Evolutionary conservation across 2,329 filamentous ascomycete species (phyloP).

Genomic region (Phyllosticta paracitricarpa): DNA sequence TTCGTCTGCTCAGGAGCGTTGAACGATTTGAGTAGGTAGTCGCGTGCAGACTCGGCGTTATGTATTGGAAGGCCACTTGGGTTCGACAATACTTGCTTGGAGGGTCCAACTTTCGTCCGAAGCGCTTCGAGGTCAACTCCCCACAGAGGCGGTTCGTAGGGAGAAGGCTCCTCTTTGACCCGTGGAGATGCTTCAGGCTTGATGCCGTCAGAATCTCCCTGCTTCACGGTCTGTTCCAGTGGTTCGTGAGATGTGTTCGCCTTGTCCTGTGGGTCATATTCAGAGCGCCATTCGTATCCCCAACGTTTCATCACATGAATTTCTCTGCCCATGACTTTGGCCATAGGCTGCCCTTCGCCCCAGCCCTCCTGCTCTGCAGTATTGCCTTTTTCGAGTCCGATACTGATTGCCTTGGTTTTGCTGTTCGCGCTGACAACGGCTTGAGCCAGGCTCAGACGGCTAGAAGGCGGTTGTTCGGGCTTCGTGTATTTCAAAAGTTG

Average conservation of each 20-base stretch:
- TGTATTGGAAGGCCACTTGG: conserved; percentile 56
- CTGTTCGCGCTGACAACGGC: conserved; percentile 77
- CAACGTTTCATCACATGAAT: conserved; percentile 67
- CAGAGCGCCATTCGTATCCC: conserved; percentile 52
- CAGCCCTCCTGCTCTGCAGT: conserved; percentile 61
- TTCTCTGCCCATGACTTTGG: conserved; percentile 63
- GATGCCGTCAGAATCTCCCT: conserved; percentile 14
- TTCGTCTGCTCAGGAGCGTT: conserved; percentile 10
- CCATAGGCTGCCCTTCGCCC: conserved; percentile 63
- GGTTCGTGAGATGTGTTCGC: conserved; percentile 5
- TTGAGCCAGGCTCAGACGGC: conserved; percentile 70
- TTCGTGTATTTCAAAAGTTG: conserved; percentile 68
- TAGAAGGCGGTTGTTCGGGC: conserved; percentile 78
- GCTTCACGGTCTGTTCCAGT: conserved; percentile 18
- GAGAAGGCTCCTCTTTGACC: conserved; percentile 20
- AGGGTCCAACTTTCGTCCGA: conserved; percentile 34
- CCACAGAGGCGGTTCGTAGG: conserved; percentile 40
- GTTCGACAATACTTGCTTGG: conserved; percentile 16
- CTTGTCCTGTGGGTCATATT: neutral
- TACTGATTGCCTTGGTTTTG: conserved; percentile 60
- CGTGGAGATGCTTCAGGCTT: neutral
- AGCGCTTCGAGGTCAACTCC: conserved; percentile 48
- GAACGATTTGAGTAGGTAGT: conserved; percentile 52
- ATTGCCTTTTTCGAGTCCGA: conserved; percentile 59
- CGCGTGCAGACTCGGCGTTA: conserved; percentile 57